Conservation (phyloP, 2,329 filamentous ascomycete genomes). For the Sarocladium strictum region DNA sequence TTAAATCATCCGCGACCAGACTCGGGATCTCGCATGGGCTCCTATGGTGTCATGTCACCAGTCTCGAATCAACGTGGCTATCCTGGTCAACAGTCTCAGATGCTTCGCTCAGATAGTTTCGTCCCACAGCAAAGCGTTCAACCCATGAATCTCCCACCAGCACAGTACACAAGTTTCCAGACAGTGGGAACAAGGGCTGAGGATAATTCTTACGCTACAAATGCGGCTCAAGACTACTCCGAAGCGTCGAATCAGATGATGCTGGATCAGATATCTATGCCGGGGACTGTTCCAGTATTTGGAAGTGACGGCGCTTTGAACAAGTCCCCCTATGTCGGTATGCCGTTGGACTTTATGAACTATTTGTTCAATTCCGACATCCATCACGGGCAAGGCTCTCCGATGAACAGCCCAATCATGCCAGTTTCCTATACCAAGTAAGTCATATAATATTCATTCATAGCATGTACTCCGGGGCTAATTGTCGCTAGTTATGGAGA, state of each 20-base stretch:
- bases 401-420: slow-evolving; percentile 37
- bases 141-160: slow-evolving; percentile 56
- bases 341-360: slow-evolving; percentile 81
- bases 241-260: slow-evolving; percentile 47
- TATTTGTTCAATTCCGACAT: slow-evolving; percentile 64
- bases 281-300: slow-evolving; percentile 77
- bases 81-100: slow-evolving; percentile 32
- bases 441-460: too few relatives aligned
- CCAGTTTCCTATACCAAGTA: slow-evolving; percentile 40
- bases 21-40: slow-evolving; percentile 21
- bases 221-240: slow-evolving; percentile 32
- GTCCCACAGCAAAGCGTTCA: slow-evolving; percentile 56
- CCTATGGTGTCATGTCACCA: slow-evolving; percentile 49
- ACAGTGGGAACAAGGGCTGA: slow-evolving; percentile 30
- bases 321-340: slow-evolving; percentile 76
- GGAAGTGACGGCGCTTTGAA: slow-evolving; percentile 72
- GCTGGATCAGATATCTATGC: slow-evolving; percentile 55
- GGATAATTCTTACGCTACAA: slow-evolving; percentile 17
- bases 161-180: slow-evolving; percentile 41
- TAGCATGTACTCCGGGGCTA: too few relatives aligned
- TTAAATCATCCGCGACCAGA: not conserved
- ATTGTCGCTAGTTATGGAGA: slow-evolving; percentile 43
- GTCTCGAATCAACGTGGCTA: slow-evolving; percentile 43
- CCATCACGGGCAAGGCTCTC: slow-evolving; percentile 13
- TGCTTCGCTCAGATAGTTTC: slow-evolving; percentile 29